phyloP scores from a whole-genome alignment of 495 filamentous ascomycete genomes.

The Penicillium pulvis region DNA sequence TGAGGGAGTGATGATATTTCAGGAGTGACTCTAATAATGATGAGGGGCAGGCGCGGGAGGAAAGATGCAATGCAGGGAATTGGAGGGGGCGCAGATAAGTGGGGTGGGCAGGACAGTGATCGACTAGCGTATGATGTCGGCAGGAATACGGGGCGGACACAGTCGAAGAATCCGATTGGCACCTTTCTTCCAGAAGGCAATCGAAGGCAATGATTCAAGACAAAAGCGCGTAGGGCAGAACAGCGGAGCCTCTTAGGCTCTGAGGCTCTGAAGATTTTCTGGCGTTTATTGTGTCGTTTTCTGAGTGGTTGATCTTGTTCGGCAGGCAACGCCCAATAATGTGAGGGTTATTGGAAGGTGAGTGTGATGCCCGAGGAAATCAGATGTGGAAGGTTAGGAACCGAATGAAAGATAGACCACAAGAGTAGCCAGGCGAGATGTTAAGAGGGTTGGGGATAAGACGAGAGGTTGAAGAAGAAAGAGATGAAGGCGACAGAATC shows the following conservation, averaged over 20 bases:
- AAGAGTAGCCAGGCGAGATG: not conserved
- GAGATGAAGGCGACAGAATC: not conserved
- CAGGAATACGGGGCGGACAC: constrained; percentile 3
- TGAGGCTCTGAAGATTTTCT: not conserved
- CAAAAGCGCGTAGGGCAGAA: not conserved
- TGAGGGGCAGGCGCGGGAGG: constrained; percentile 14
- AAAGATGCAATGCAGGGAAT: constrained; percentile 21
- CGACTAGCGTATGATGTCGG: constrained; percentile 21
- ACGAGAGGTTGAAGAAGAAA: too few relatives aligned
- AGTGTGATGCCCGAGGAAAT: not conserved
- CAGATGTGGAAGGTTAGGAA: not conserved
- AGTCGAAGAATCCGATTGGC: constrained; percentile 25
- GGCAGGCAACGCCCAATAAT: not conserved
- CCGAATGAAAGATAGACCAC: not conserved
- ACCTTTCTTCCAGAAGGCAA: constrained; percentile 20
- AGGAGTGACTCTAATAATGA: constrained; percentile 9
- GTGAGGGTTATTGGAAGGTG: not conserved
- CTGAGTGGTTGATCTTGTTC: not conserved
- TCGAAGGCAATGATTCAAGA: constrained; percentile 14
- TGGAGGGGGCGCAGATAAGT: constrained; percentile 29
- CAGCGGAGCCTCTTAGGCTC: constrained; percentile 1
- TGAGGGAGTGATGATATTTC: constrained; percentile 8
- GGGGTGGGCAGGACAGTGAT: constrained; percentile 25
- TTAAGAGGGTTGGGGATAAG: too few relatives aligned
- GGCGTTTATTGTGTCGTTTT: not conserved